Conservation (phyloP, 805 yeast genomes). For the Metschnikowia vanudenii region DNA sequence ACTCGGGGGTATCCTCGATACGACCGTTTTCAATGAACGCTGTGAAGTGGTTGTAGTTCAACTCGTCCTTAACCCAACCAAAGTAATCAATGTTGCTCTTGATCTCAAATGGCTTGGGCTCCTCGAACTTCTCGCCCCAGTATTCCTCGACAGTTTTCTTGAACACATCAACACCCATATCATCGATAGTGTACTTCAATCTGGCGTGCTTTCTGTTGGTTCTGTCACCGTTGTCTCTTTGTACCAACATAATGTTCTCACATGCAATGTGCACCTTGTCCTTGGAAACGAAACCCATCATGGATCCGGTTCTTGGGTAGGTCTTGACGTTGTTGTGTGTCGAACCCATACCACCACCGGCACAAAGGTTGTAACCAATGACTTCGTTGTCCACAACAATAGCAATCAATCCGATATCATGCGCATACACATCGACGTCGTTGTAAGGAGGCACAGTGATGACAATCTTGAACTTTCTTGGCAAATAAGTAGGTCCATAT, state of each 20-base stretch:
- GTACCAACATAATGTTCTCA: slow-evolving; percentile 90
- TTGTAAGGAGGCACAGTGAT: slow-evolving; percentile 94
- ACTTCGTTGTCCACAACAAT: slow-evolving; percentile 67
- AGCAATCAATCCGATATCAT: slow-evolving; percentile 90
- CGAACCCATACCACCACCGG: slow-evolving; percentile 99
- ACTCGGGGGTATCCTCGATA: slow-evolving; percentile 86
- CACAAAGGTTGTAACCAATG: slow-evolving; percentile 81
- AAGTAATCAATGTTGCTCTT: slow-evolving; percentile 86
- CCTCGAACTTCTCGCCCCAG: slow-evolving; percentile 72
- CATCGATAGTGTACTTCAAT: slow-evolving; percentile 94
- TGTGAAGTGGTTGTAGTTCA: slow-evolving; percentile 84
- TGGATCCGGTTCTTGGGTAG: slow-evolving; percentile 90
- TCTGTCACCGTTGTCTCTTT: slow-evolving; percentile 94
- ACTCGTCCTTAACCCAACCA: slow-evolving; percentile 90
- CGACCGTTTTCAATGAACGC: slow-evolving; percentile 95
- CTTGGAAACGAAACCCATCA: slow-evolving; percentile 70
- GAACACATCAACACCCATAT: slow-evolving; percentile 84
- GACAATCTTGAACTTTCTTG: slow-evolving; percentile 93
- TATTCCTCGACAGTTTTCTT: slow-evolving; percentile 77
- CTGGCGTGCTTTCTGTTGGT: slow-evolving; percentile 96
- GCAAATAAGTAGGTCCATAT: slow-evolving; percentile 83
- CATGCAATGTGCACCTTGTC: slow-evolving; percentile 75
- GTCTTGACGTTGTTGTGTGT: slow-evolving; percentile 97
- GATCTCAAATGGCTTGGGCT: slow-evolving; percentile 70
- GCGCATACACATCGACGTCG: slow-evolving; percentile 95